A percentile compares a stretch with the other conserved stretches of the same genome.
These are phyloP conservation scores for Candida germanica DNA, from an alignment of 805 yeast genomes.

Conservation along the genomic window DNA sequence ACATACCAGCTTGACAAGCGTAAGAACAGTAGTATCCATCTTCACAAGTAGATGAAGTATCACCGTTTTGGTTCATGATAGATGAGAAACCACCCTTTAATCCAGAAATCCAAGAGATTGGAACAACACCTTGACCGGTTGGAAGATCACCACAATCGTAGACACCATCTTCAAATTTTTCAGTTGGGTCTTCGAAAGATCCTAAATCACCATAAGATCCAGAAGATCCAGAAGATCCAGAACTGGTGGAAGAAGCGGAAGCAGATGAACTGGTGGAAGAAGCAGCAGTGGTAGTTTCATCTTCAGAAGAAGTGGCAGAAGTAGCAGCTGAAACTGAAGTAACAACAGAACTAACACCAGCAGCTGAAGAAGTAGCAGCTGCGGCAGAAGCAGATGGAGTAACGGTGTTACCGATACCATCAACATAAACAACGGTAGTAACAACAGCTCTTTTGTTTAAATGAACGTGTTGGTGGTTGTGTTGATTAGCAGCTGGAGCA, in stretches of 20 bases:
- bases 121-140: constrained; percentile 77
- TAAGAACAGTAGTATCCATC: constrained; percentile 96
- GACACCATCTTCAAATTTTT: constrained; percentile 69
- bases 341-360: constrained; percentile 9
- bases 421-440: constrained; percentile 35
- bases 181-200: constrained; percentile 54
- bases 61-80: constrained; percentile 55
- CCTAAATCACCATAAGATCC: constrained; percentile 56
- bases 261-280: constrained; percentile 13
- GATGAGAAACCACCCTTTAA: constrained; percentile 82
- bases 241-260: constrained; percentile 10
- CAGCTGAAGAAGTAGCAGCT: constrained; percentile 6
- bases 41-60: constrained; percentile 67
- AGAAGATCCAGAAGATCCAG: constrained; percentile 26
- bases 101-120: constrained; percentile 51
- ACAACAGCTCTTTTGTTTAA: constrained; percentile 39
- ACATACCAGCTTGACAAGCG: constrained; percentile 98
- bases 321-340: constrained; percentile 10
- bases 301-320: constrained; percentile 8
- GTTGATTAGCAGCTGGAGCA: constrained; percentile 34
- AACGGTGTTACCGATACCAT: constrained; percentile 36
- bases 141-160: constrained; percentile 69
- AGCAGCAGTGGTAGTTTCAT: constrained; percentile 9
- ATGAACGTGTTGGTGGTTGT: constrained; percentile 26
- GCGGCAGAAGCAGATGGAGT: constrained; percentile 12